A percentile compares a stretch with the other conserved stretches of the same genome.
Conservation (phyloP, 73 alveolate genomes). For the Paramecium tetraurelia region DNA sequence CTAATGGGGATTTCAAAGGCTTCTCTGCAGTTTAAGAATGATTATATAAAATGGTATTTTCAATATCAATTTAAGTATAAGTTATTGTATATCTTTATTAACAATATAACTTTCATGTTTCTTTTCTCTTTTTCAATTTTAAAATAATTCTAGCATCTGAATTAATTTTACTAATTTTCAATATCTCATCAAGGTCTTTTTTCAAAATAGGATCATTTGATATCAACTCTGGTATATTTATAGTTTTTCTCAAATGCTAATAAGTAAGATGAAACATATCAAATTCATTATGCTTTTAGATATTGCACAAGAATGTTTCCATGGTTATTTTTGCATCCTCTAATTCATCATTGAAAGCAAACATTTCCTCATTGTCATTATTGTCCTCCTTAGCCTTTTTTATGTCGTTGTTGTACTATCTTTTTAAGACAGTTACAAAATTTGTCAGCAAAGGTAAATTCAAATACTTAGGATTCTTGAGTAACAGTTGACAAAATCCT, state of each 20-base stretch:
- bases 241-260: background rate
- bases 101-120: background rate
- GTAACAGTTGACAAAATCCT: background rate
- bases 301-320: background rate
- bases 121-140: background rate
- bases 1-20: constrained; percentile 13
- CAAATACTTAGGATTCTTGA: background rate
- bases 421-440: background rate
- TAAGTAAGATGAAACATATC: background rate
- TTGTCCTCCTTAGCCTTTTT: background rate
- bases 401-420: background rate
- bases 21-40: constrained; percentile 19
- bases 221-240: background rate
- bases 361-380: background rate
- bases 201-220: background rate
- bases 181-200: background rate
- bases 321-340: background rate
- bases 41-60: background rate
- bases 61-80: background rate
- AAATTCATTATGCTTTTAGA: background rate
- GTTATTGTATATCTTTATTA: background rate
- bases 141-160: background rate
- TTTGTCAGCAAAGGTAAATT: background rate
- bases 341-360: background rate
- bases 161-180: background rate